Evolutionary conservation across 176 grass and related monocot species (phyloP).

Genomic region (Melocanna baccifera): DNA sequence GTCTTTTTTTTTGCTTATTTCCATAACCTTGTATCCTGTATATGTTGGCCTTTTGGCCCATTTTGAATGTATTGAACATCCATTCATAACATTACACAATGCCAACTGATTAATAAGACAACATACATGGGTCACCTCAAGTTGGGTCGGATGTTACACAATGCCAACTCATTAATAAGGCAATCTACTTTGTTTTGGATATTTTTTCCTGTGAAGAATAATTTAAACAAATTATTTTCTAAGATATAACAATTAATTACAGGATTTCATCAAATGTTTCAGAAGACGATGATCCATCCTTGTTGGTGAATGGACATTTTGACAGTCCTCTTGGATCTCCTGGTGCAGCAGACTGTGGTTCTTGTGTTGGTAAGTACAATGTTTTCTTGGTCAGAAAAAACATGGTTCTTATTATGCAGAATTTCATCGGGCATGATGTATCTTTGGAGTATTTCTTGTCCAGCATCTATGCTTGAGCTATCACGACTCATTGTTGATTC

Average conservation of each 20-base stretch:
- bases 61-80: no score
- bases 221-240: constrained; percentile 49
- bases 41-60: no score
- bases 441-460: constrained; percentile 47
- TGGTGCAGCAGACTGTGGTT: constrained; percentile 94
- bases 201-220: constrained; percentile 30
- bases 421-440: constrained; percentile 8
- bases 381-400: constrained; percentile 5
- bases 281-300: constrained; percentile 72
- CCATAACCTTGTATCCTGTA: no score
- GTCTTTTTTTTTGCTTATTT: no score
- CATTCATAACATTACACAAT: no score
- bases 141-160: neutral
- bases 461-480: constrained; percentile 99
- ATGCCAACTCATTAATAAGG: neutral
- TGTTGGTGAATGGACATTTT: constrained; percentile 97
- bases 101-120: no score
- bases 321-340: constrained; percentile 95
- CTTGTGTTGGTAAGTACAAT: constrained; percentile 84
- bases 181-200: constrained; percentile 3
- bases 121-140: constrained; percentile 9
- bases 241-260: constrained; percentile 67
- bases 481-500: constrained; percentile 87
- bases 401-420: constrained; percentile 16
- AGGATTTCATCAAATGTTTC: constrained; percentile 99